Percentiles rank a stretch among this genome's conserved stretches.
Conservation (phyloP, 2,329 filamentous ascomycete genomes). For the Beauveria varroae region DNA sequence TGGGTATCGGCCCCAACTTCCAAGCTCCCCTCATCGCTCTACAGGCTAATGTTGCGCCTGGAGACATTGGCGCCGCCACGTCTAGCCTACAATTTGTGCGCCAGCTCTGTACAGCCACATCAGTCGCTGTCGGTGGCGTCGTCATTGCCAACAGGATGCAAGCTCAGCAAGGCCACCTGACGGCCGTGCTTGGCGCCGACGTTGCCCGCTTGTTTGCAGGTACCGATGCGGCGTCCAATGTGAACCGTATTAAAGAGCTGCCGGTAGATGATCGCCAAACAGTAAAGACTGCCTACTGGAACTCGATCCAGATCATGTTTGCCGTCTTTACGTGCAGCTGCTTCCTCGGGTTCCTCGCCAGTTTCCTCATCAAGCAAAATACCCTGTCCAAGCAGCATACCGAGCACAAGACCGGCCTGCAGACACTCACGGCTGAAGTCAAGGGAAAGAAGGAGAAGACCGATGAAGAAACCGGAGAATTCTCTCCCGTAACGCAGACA, state of each 20-base stretch:
- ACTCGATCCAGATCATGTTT: conserved; percentile 47
- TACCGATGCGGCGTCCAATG: conserved; percentile 52
- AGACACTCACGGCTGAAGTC: conserved; percentile 27
- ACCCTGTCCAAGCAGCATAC: conserved; percentile 47
- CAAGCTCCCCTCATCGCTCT: conserved; percentile 61
- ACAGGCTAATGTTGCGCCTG: conserved; percentile 52
- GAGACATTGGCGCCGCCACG: conserved; percentile 62
- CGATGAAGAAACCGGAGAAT: conserved; percentile 1
- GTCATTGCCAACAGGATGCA: conserved; percentile 72
- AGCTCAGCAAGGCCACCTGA: conserved; percentile 41
- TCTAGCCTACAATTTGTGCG: conserved; percentile 61
- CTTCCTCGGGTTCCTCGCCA: conserved; percentile 38
- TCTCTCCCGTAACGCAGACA: neutral
- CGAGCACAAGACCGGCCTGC: conserved; percentile 51
- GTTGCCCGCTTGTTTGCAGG: conserved; percentile 48
- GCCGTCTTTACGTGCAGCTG: conserved; percentile 47
- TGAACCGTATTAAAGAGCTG: conserved; percentile 47
- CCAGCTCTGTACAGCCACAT: conserved; percentile 60
- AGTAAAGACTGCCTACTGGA: conserved; percentile 40
- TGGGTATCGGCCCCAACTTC: conserved; percentile 62
- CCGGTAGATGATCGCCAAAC: conserved; percentile 34
- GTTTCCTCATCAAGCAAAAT: conserved; percentile 40
- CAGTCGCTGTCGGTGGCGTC: conserved; percentile 67
- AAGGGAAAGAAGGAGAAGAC: neutral
- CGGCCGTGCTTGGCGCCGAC: conserved; percentile 40